Evolutionary conservation across 1,284 basidiomycete genomes (phyloP).

Genomic region (Rugosomyces carneus): DNA sequence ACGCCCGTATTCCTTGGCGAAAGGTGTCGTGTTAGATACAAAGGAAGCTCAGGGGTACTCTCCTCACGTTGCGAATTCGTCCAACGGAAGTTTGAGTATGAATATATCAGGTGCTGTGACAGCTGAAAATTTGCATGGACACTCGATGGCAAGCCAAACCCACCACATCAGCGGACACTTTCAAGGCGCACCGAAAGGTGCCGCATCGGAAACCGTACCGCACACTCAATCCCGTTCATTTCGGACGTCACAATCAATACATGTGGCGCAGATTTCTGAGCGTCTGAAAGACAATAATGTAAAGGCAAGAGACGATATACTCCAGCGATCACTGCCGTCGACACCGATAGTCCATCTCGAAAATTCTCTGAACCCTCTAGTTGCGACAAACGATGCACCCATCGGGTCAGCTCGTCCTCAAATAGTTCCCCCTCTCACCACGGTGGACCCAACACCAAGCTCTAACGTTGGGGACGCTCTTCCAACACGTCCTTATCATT

Average conservation of each 20-base stretch:
- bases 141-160: not conserved
- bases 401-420: too few species aligned
- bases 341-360: not conserved
- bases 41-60: not conserved
- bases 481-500: not conserved
- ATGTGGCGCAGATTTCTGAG: not conserved
- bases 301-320: not conserved
- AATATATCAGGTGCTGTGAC: not conserved
- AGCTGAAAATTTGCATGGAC: not conserved
- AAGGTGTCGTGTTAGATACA: not conserved
- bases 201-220: not conserved
- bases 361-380: not conserved
- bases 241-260: not conserved
- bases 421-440: too few species aligned
- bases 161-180: not conserved
- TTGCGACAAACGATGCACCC: not conserved
- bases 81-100: not conserved
- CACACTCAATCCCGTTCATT: not conserved
- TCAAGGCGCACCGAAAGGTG: not conserved
- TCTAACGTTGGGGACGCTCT: not conserved
- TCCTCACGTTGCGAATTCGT: not conserved
- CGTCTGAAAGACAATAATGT: not conserved
- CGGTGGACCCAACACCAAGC: too few species aligned
- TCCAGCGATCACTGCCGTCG: not conserved
- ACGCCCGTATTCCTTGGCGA: not conserved